Base-by-base conservation (phyloP, 768 basidiomycete genomes). In the Mycena latifolia region DNA sequence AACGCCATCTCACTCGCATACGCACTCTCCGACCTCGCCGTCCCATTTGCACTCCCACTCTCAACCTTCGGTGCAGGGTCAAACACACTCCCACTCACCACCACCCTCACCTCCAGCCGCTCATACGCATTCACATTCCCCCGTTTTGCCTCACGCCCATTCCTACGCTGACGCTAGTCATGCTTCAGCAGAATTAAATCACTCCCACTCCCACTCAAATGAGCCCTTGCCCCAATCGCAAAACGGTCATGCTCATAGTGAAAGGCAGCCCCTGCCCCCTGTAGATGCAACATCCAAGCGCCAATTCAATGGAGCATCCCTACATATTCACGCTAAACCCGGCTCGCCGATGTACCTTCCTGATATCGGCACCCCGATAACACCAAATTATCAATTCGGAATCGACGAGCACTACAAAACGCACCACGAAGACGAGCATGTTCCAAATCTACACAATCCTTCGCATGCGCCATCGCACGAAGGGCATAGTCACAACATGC, bases 401-500 rank as follows among this genome's bases (percentile, higher is more conserved):
- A 76, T 84, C 65, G 83, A 89, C 66, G 77, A 81, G n/a, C 88
- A 89, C 76, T 82, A 80, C 57, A 79, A 78, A 57, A 77, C 77
- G 17, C 79, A 82, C 66, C 80, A 82, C 56, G 72, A 76, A 28
- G 70, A 76, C 31, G 75, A 73, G 47, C 80, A 79, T 66, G 71
- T 74, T 28, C 83, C 82, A 6, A 85, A 86, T 69, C 68, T 81
- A 53, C 85, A 87, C 67, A 79, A 84, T 51, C 88, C 89, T 75
- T 76, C 79, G 3, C 89, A 86, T 72, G 76, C 78, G 45, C 84
- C 83, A 31, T 78, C 81, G 14, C 92, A 91, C 70, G 92, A 95
- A 77, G 92, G 93, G 0, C 95, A 97, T 73, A 95, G 93, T 77
- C 95, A 99, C 77, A 99, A 99, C 76, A 99, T 99, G 98, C 92